A percentile compares a stretch with the other conserved stretches of the same genome.
Evolutionary conservation across 306 rosid species (phyloP).

Genomic region (Echinosophora koreensis): DNA sequence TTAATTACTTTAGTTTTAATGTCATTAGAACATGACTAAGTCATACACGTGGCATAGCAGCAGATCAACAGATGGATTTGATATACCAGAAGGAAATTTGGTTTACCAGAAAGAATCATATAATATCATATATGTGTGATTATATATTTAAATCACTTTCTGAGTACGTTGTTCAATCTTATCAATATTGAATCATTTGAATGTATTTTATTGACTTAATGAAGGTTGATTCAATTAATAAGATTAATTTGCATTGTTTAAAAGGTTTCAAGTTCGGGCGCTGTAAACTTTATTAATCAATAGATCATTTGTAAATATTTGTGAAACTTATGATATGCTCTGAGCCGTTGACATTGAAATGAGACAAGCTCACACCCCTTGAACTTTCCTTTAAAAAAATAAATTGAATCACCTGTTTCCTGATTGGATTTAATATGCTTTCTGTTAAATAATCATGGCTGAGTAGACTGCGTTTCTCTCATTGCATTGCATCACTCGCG

Average conservation of each 20-base stretch:
- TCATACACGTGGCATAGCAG: conserved; percentile 52
- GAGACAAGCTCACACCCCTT: not conserved
- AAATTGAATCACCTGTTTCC: conserved; percentile 49
- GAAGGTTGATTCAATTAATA: too few relatives aligned
- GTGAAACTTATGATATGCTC: not conserved
- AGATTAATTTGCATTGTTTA: too few relatives aligned
- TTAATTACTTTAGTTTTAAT: too few relatives aligned
- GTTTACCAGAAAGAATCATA: not conserved
- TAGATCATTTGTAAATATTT: not conserved
- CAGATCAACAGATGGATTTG: conserved; percentile 30
- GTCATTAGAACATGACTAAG: not conserved
- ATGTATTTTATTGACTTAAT: too few relatives aligned
- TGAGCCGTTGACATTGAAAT: too few relatives aligned
- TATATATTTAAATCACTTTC: too few relatives aligned
- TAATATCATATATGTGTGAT: too few relatives aligned
- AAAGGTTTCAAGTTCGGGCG: not conserved
- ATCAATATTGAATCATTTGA: too few relatives aligned
- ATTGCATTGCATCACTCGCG: conserved; percentile 14
- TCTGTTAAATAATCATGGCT: not conserved
- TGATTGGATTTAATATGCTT: conserved; percentile 39
- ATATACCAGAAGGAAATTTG: not conserved
- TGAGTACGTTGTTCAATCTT: too few relatives aligned
- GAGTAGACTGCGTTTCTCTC: conserved; percentile 24
- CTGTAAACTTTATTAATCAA: not conserved
- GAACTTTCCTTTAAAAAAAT: not conserved